Base-by-base conservation (phyloP, 2,329 filamentous ascomycete genomes). In the Thelonectria discophora region DNA sequence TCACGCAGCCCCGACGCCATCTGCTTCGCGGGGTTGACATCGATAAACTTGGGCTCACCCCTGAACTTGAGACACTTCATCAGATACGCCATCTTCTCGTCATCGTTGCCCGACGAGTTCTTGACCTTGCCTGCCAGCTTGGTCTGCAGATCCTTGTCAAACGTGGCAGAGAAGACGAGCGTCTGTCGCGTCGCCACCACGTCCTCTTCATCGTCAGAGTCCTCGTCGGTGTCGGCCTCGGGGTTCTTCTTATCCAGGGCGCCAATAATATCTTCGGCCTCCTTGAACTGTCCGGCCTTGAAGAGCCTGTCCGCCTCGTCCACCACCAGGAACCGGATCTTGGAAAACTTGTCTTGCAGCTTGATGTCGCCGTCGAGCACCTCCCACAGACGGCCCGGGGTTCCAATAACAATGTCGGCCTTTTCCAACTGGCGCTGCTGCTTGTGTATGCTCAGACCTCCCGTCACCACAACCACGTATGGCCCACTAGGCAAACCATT, bases 131-230 rank as follows among this genome's bases (percentile, higher is more conserved):
- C 50, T 58, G 91, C 88, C 12, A 99, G 84, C 76, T 97, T 98
- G 69, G 94, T 92, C 74, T 98, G 94, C 30, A 99, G 80, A 1
- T 90, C 89, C 72, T 94, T 94, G 74, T 97, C 91, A 76, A 99
- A 97, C 0, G 95, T 99, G 0, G 95, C 95, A 0, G 95, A 98
- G 77, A 99, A 99, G 18, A 99, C 93, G 0, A 99, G 85, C 0
- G 94, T 98, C 74, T 99, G 95, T 42, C 94, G 82, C 15, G 85
- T 73, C 43, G 81, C 74, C 11, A 77, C 79, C 5, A 78, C 77
- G 0, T 81, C 81, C n/a, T 81, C 79, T 2, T 81, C 78, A 32
- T 80, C 77, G 13, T 85, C 81, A 5, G 84, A 81, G 17, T 84
- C 78, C 15, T 84, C 81, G 4, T 84, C 80, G 3, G 79, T 30